Conservation (phyloP, 2,329 filamentous ascomycete genomes). For the Colletotrichum lentis region DNA sequence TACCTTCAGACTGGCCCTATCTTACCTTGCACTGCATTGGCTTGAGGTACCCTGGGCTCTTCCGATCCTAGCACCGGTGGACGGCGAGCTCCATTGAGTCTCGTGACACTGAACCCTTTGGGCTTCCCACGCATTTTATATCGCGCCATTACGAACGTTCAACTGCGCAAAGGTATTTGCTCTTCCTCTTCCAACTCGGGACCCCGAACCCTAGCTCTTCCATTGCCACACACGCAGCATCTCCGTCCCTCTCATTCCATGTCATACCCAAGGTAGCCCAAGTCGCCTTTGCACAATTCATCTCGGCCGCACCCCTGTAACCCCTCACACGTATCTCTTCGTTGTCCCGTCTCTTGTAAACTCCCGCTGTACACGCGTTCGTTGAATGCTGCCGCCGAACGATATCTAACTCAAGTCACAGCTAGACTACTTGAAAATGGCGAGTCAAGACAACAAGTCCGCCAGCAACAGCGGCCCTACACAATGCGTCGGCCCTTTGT, state of each 20-base stretch:
- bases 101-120: constrained; percentile 26
- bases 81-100: constrained; percentile 35
- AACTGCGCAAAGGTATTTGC: neutral
- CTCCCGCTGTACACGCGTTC: neutral
- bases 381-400: neutral
- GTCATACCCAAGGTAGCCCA: neutral
- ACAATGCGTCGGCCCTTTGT: constrained; percentile 80
- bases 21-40: constrained; percentile 2
- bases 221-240: neutral
- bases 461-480: constrained; percentile 45
- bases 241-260: neutral
- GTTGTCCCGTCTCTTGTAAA: neutral
- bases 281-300: constrained; percentile 3
- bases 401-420: constrained; percentile 9
- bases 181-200: neutral
- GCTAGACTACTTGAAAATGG: constrained; percentile 12
- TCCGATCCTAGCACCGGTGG: constrained; percentile 10
- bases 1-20: neutral
- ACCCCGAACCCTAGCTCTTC: neutral
- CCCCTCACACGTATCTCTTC: neutral
- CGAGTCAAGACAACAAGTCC: constrained; percentile 25
- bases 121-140: constrained; percentile 14
- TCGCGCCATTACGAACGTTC: constrained; percentile 1
- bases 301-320: neutral
- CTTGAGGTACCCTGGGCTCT: neutral